Conservation (phyloP, 768 basidiomycete species). For the Macrocybe gigantea region DNA sequence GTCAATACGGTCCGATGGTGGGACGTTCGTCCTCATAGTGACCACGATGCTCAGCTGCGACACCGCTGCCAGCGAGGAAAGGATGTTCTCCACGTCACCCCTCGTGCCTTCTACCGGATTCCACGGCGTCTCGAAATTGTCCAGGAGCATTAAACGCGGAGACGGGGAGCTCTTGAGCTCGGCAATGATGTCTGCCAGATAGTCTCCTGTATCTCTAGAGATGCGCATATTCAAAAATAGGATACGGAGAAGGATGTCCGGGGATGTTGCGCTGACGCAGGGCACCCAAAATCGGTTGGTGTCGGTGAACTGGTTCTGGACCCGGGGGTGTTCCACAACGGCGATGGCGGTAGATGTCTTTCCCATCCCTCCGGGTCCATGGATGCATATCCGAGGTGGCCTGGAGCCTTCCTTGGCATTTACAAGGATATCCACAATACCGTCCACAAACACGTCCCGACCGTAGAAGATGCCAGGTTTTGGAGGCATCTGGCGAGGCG, state of each 20-base stretch:
- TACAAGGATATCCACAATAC: background rate
- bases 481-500: background rate
- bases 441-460: background rate
- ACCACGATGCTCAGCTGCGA: slow-evolving; percentile 22
- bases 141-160: slow-evolving; percentile 25
- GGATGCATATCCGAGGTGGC: slow-evolving; percentile 10
- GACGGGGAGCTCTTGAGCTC: slow-evolving; percentile 17
- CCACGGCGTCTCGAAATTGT: slow-evolving; percentile 38
- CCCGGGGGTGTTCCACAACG: slow-evolving; percentile 17
- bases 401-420: background rate
- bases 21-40: slow-evolving; percentile 24
- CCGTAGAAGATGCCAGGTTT: background rate
- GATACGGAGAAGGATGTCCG: slow-evolving; percentile 14
- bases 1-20: slow-evolving; percentile 7
- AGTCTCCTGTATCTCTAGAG: slow-evolving; percentile 12
- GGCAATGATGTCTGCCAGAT: slow-evolving; percentile 13
- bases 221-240: slow-evolving; percentile 15
- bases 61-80: slow-evolving; percentile 17
- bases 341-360: slow-evolving; percentile 31
- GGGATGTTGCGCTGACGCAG: slow-evolving; percentile 24
- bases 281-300: slow-evolving; percentile 22
- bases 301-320: slow-evolving; percentile 16
- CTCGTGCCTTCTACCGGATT: slow-evolving; percentile 14
- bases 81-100: slow-evolving; percentile 16
- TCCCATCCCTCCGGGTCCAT: slow-evolving; percentile 30